Base-by-base conservation (phyloP, 139 green algal species). In the Diplosphaera chodatii region DNA sequence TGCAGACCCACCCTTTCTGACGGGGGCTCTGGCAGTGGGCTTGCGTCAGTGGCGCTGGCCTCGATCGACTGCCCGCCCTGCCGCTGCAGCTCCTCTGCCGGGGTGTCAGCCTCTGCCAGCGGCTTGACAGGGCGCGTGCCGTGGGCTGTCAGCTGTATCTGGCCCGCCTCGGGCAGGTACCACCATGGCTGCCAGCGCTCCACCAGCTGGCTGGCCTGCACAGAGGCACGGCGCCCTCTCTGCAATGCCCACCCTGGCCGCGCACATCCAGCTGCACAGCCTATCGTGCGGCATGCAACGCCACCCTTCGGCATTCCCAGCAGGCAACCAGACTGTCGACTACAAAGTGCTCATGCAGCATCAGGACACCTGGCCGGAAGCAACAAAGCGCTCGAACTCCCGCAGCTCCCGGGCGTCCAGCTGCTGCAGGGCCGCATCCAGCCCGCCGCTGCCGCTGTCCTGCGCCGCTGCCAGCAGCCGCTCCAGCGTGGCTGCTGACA, bases 131-230 rank as follows among this genome's bases (percentile, higher is more conserved):
- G 33, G 2, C 64, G 22, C 37, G 71, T 87, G 10, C 84, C 84
- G 18, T 32, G 32, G 3, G 71, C 32, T 4, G 64, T 59, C 2
- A 90, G 69, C 6, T 48, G 48, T 29, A 90, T 72, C 13, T 64
- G 32, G 0, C 29, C 59, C 4, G 82, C 85, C 48, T 82, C 85
- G 5, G 56, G 5, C 1, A 56, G 27, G 8, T 73, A 55, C 85
- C 85, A 91, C 85, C 85, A 91, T 28, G 85, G 85, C 62, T 70
- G 27, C 84, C 84, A 90, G 1, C 72, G 56, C 27, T 73, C 4
- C 16, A 89, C 32, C 28, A 77, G 55, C 1, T 59, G 41, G 28
- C 55, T 69, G 48, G 48, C 48, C 48, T 59, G 48, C 48, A 25
- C 8, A 48, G 8, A 48, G 48, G 13, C 48, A n/a, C n/a, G n/a